phyloP scores from a whole-genome alignment of 768 basidiomycete species.

The Cystobasidiopsis lactophilus region DNA sequence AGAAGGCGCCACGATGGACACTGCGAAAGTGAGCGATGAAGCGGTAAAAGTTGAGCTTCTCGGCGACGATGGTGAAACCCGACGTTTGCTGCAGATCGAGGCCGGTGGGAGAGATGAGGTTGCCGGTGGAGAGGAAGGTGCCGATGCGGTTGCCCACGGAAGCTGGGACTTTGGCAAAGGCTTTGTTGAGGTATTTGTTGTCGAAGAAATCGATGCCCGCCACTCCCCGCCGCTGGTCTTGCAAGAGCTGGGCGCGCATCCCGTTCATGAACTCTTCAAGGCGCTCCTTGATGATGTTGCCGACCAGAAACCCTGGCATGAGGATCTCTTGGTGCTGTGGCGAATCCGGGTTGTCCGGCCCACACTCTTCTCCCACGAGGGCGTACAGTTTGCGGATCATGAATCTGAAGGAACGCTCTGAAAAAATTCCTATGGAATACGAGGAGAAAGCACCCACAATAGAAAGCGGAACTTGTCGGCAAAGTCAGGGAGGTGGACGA shows the following conservation, averaged over 20 bases:
- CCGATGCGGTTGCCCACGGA: slow-evolving; percentile 75
- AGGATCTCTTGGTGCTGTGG: slow-evolving; percentile 96
- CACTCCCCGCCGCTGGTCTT: slow-evolving; percentile 54
- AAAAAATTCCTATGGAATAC: not conserved
- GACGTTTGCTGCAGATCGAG: slow-evolving; percentile 91
- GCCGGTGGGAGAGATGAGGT: slow-evolving; percentile 78
- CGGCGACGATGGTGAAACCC: slow-evolving; percentile 96
- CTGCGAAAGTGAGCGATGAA: slow-evolving; percentile 97
- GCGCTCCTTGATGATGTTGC: slow-evolving; percentile 95
- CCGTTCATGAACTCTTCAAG: slow-evolving; percentile 64
- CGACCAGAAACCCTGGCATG: slow-evolving; percentile 73
- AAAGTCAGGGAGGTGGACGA: slow-evolving; percentile 69
- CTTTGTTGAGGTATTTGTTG: slow-evolving; percentile 57
- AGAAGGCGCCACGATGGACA: slow-evolving; percentile 97
- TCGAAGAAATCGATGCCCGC: slow-evolving; percentile 67
- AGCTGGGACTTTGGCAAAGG: slow-evolving; percentile 55
- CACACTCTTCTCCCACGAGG: slow-evolving; percentile 68
- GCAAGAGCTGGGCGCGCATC: slow-evolving; percentile 37
- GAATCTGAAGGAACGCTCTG: slow-evolving; percentile 36
- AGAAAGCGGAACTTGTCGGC: slow-evolving; percentile 89
- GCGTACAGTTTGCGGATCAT: slow-evolving; percentile 93
- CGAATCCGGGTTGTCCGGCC: slow-evolving; percentile 91
- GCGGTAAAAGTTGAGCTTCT: slow-evolving; percentile 95
- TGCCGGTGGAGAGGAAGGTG: slow-evolving; percentile 94
- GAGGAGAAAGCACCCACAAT: slow-evolving; percentile 36